Base-by-base conservation (phyloP, 306 rosid genomes). In the Vigna radiata region DNA sequence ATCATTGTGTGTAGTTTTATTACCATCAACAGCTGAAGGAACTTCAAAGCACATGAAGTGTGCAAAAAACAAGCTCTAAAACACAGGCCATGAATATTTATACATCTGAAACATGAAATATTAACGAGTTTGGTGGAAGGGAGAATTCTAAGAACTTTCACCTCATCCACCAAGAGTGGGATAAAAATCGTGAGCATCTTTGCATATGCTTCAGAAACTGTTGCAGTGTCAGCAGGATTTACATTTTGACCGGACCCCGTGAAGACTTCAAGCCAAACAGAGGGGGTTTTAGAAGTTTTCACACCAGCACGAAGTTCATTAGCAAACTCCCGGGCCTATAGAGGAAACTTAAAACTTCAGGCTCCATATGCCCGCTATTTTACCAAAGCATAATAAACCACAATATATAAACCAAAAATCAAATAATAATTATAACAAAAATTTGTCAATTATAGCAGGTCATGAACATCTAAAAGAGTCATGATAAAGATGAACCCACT, bases 131-230 rank as follows among this genome's bases (percentile, higher is more conserved):
- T 17, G 31, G 11, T 61, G 36, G 58, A 55, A 55, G 39, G 44
- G 65, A 14, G 21, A 50, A 46, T 68, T 75, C 49, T 53, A 81
- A 63, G 37, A 77, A 77, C 43, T 72, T 78, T 86, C 58, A 95
- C 99, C 99, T 95, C 99, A 85, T 95, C 97, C 70, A 90, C 97
- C 77, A 95, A 88, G 79, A 95, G 99, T 9, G 99, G 99, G 87
- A 95, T 85, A 89, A 95, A 95, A 79, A 92, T 82, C 11, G 97
- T 88, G 63, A 95, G 91, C 90, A 92, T 88, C 84, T 89, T 90
- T 58, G 91, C 81, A 87, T 95, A 95, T 83, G 99, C 92, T 46
- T 95, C 99, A 82, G 99, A 89, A 75, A 89, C 87, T n/a, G 90
- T 54, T 68, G 93, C 82, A 78, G 92, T 81, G 77, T 95, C 99